Evolutionary conservation across 2,329 filamentous ascomycete species (phyloP), one percentile per base, ranked within the genome.

Genomic region (Clonostachys rhizophaga): DNA sequence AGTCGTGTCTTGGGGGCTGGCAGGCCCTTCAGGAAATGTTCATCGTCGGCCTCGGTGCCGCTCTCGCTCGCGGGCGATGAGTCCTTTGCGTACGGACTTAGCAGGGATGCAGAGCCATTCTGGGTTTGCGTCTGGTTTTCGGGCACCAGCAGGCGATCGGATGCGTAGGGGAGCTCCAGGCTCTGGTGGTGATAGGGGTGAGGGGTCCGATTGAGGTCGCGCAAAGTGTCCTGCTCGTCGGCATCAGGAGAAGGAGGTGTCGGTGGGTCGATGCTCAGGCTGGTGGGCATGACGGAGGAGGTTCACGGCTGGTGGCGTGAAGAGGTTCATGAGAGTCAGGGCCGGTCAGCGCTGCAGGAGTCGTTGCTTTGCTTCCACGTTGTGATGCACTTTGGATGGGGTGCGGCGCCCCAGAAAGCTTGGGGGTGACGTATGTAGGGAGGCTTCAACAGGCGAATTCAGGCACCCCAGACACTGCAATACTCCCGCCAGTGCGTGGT

Each of bases 11-110:
- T 85, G 3, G 91, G 88, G 4, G 91, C 89, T 2, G 92, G 91
- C 18, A 96, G 70, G 1, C 91, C 87, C 63, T 87, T 94, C 48
- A 96, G 74, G 55, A 92, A 85, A 52, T 91, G 87, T 65, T 97
- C 92, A 69, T 97, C 92, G 58, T 96, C 92, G 37, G 92, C 92
- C 63, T 97, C 92, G 16, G 91, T 95, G 20, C 92, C 92, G 63
- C 91, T 96, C 55, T 96, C 91, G 64, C 89, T 96, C 11, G 80
- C 81, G 3, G 83, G 77, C 2, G 77, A 74, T 5, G 79, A 81
- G 45, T 79, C 76, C 52, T 72, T 75, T 49, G 69, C 64, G 52
- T 71, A 66, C 6, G 24, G 18, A 30, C 24, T 30, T 3, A 30
- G 24, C 9, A 16, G 18, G 3, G 37, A 40, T 18, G 37, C 12